Evolutionary conservation across 371 early-diverging fungal species (phyloP), one percentile per base, ranked within the genome.

Genomic region (Funneliformis caledonium): DNA sequence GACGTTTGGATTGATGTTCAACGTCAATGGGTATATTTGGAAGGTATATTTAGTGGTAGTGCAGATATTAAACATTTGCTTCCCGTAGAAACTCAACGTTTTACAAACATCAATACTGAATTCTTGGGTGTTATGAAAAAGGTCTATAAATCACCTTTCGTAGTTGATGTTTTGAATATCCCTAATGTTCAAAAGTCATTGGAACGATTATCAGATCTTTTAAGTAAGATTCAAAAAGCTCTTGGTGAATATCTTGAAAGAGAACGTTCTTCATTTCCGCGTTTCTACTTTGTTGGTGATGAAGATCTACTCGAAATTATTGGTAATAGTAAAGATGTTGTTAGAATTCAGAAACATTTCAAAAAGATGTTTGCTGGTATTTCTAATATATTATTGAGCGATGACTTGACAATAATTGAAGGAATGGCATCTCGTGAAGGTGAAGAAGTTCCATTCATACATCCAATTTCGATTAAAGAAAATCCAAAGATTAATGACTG

Each of bases 211-310:
- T 94, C 96, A 2, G 99, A 99, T 81, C 83, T 96, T 79, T 86
- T 99, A 60, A 88, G 92, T 81, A 97, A 97, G 86, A 98, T 99
- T 82, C 99, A 99, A 84, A 96, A 97, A 84, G 98, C 99, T 8
- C 90, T 99, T 50, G 98, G 99, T 85, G 98, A 99, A 84, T 99
- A 98, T 81, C 85, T 99, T 80, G 99, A 99, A 84, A 91, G 96
- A 72, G 98, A 99, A 84, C 93, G 99, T 80, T 90, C 96, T 12
- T 92, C 96, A 0, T 99, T 99, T 92, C 98, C 99, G 61, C 94
- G 99, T 43, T 99, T 99, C 91, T 99, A 99, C 89, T 99, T 99
- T 92, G 97, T 99, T 65, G 99, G 99, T 85, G 99, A 99, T 83
- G 99, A 99, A 88, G 99, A 99, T 87, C 83, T 99, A 87, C 92